These are phyloP conservation scores for Eimeria falciformis DNA, from an alignment of 169 alveolate genomes.

Conservation along the genomic window DNA sequence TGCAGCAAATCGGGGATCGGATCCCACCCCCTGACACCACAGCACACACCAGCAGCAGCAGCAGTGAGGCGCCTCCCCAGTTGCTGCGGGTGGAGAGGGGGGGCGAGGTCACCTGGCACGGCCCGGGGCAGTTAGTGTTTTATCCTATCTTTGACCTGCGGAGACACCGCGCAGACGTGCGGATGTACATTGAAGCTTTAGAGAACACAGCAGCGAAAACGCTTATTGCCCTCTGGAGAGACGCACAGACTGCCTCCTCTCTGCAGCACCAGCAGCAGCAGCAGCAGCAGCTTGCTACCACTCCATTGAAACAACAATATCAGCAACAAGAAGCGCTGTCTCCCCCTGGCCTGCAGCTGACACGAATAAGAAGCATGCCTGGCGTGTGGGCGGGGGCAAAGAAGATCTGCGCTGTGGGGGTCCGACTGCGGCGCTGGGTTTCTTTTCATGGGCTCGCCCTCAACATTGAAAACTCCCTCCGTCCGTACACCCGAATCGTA, in stretches of 20 bases:
- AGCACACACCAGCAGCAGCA: neutral
- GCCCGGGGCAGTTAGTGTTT: slow-evolving; percentile 85
- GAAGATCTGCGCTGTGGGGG: slow-evolving; percentile 81
- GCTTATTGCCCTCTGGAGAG: slow-evolving; percentile 55
- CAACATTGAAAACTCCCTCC: slow-evolving; percentile 75
- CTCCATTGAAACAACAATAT: neutral
- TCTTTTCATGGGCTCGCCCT: slow-evolving; percentile 84
- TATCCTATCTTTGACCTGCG: slow-evolving; percentile 82
- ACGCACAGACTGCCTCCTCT: neutral
- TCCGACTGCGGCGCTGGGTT: slow-evolving; percentile 81
- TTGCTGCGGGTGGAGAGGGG: slow-evolving; percentile 83
- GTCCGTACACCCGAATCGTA: slow-evolving; percentile 70
- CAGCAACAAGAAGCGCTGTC: neutral
- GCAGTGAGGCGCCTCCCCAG: slow-evolving; percentile 40
- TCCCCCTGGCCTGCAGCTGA: neutral
- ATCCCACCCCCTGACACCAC: neutral
- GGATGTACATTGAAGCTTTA: slow-evolving; percentile 48
- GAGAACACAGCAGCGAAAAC: slow-evolving; percentile 47
- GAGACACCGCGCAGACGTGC: slow-evolving; percentile 69
- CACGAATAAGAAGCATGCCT: neutral
- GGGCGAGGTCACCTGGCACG: slow-evolving; percentile 85
- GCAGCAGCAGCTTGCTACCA: neutral
- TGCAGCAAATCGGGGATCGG: too few relatives aligned
- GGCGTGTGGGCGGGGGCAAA: slow-evolving; percentile 70
- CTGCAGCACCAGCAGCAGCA: neutral